Percentiles rank a stretch among this genome's conserved stretches.
These are phyloP conservation scores for Byssochlamys sp. DNA, from an alignment of 2,329 filamentous ascomycete species.

Conservation along the genomic window DNA sequence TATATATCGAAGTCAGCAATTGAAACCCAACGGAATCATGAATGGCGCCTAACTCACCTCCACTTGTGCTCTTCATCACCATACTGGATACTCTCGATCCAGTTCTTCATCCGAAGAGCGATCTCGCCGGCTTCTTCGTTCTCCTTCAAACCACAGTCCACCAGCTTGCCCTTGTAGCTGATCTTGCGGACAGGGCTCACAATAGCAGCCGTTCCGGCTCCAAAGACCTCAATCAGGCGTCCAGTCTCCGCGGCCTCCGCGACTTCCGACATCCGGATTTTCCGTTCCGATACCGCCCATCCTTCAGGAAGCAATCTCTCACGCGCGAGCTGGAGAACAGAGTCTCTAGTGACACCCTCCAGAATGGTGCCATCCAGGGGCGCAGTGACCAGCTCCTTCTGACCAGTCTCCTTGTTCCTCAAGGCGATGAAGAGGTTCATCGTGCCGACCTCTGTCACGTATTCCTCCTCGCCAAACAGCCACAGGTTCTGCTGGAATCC, in stretches of 20 bases:
- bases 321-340: constrained; percentile 72
- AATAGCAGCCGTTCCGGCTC: constrained; percentile 84
- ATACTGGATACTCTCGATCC: constrained; percentile 94
- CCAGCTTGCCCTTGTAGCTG: constrained; percentile 70
- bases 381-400: constrained; percentile 88
- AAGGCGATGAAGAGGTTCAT: constrained; percentile 96
- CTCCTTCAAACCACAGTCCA: constrained; percentile 73
- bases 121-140: constrained; percentile 80
- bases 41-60: constrained; percentile 52
- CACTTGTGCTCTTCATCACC: constrained; percentile 85
- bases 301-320: constrained; percentile 76
- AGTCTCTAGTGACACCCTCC: constrained; percentile 88
- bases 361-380: constrained; percentile 94
- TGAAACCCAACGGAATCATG: neutral
- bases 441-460: constrained; percentile 91
- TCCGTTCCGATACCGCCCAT: constrained; percentile 80
- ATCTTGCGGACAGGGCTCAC: constrained; percentile 85
- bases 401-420: constrained; percentile 73
- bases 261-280: constrained; percentile 83
- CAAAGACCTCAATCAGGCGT: constrained; percentile 83
- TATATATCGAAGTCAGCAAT: neutral
- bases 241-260: constrained; percentile 73
- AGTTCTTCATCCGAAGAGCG: constrained; percentile 79
- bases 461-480: constrained; percentile 93
- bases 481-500: constrained; percentile 98